Percentiles rank a stretch among this genome's conserved stretches.
These are phyloP conservation scores for Quercus gilva DNA, from an alignment of 306 rosid genomes.

Conservation along the genomic window DNA sequence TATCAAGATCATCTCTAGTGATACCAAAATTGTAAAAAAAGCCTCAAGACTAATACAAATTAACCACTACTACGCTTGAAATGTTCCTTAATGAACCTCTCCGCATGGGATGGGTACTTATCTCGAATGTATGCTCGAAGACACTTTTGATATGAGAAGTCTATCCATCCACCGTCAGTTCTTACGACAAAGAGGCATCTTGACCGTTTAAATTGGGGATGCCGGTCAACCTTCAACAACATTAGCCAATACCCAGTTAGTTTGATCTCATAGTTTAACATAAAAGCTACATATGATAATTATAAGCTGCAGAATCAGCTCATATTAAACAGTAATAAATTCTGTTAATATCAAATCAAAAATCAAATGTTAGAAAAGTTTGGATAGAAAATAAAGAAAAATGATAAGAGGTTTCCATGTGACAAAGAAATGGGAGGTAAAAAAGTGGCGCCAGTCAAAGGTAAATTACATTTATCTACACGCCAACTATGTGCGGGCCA, in stretches of 20 bases:
- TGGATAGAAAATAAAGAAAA: not conserved
- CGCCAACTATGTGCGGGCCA: not conserved
- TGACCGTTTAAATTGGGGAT: slow-evolving; percentile 65
- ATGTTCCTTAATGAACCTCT: slow-evolving; percentile 73
- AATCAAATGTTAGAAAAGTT: not conserved
- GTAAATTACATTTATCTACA: not conserved
- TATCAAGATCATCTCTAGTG: slow-evolving; percentile 13
- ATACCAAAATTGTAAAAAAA: slow-evolving; percentile 8
- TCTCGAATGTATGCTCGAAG: slow-evolving; percentile 65
- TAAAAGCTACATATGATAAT: not conserved
- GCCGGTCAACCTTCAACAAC: slow-evolving; percentile 80
- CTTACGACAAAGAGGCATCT: slow-evolving; percentile 89
- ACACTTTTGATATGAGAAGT: slow-evolving; percentile 90
- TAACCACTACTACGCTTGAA: slow-evolving; percentile 72
- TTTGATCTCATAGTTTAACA: not conserved
- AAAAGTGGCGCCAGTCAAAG: not conserved
- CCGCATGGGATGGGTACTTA: slow-evolving; percentile 77
- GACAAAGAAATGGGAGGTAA: not conserved
- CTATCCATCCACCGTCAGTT: slow-evolving; percentile 86
- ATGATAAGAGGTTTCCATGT: not conserved
- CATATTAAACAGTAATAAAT: not conserved
- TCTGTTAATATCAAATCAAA: not conserved
- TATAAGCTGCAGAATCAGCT: not conserved
- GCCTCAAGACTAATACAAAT: slow-evolving; percentile 19
- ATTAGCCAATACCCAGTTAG: slow-evolving; percentile 20